Conservation (phyloP, 208 protist genomes). For the Tetramitus jugosus region DNA sequence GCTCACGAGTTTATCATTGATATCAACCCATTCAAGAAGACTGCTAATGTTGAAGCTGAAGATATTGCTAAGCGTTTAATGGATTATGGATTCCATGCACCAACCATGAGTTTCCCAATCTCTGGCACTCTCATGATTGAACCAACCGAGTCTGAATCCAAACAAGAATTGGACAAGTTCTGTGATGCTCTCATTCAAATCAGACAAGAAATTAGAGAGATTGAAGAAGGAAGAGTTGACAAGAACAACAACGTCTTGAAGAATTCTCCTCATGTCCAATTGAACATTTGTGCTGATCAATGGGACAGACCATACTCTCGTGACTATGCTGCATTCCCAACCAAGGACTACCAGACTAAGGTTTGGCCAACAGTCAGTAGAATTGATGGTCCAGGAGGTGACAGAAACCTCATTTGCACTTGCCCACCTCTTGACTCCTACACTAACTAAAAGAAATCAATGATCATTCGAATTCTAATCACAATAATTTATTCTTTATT, state of each 20-base stretch:
- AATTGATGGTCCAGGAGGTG: conserved; percentile 89
- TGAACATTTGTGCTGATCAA: conserved; percentile 56
- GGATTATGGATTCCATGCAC: conserved; percentile 93
- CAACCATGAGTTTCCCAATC: conserved; percentile 86
- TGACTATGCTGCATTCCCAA: conserved; percentile 83
- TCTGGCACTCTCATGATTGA: conserved; percentile 91
- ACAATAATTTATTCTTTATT: too few relatives aligned
- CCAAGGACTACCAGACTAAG: conserved; percentile 66
- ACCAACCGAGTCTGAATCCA: conserved; percentile 92
- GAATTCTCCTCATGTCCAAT: conserved; percentile 89
- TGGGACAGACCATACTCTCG: conserved; percentile 86
- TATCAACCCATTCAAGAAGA: conserved; percentile 78
- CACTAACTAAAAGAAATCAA: too few relatives aligned
- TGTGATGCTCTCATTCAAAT: conserved; percentile 89
- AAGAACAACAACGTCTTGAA: conserved; percentile 86
- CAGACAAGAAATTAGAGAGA: conserved; percentile 82
- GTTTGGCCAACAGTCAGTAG: conserved; percentile 80
- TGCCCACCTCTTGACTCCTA: conserved; percentile 67
- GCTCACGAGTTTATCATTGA: conserved; percentile 98
- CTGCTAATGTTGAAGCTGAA: conserved; percentile 76
- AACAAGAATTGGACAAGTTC: conserved; percentile 84
- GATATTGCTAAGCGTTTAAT: conserved; percentile 96
- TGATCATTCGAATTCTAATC: too few relatives aligned
- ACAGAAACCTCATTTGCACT: conserved; percentile 85
- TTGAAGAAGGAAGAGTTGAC: conserved; percentile 73